Evolutionary conservation across 352 stramenopile species (phyloP), one percentile per base, ranked within the genome.

Genomic region (Pythium pectinolyticum): DNA sequence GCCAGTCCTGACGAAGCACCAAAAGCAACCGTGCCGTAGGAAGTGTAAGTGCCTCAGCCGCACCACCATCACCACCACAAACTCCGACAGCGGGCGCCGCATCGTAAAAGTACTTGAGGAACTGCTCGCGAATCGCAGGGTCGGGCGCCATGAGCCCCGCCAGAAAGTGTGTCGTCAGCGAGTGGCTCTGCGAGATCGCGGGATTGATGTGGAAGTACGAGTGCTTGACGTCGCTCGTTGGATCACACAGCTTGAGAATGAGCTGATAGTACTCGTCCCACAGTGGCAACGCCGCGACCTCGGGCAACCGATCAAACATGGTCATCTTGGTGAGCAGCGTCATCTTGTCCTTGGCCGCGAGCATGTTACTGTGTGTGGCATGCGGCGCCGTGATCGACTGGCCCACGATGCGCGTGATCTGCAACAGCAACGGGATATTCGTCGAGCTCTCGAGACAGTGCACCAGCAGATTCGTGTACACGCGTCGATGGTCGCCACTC

Each of bases 271-370:
- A 95, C 62, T 88, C 83, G 22, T 90, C 79, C 43, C 86, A 85
- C 19, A 96, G 63, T 24, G 87, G 88, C 43, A 94, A 67, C 28
- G 88, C 82, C 15, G 87, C 86, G 31, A 95, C 92, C 51, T 96
- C 88, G 47, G 92, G 91, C 7, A 96, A 55, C 10, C 88, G 80
- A 40, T 96, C 86, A 54, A 96, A 94, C 14, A 77, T 84, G 10
- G 79, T 70, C 86, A 96, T 94, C 69, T 96, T 96, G 32, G 69
- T 86, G 5, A 96, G 69, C 57, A 96, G 62, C 28, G 82, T 84
- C 80, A 94, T 90, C 47, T 94, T 95, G 69, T 96, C 88, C 65
- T 96, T 96, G 31, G 84, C 75, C 5, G 83, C 84, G 47, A 96
- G 74, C n/a, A 94, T 53, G 56, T 92, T 82, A 19, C 82, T 71